Evolutionary conservation across 1,139 yeast species (phyloP).

Genomic region (Yamadazyma dendronema): DNA sequence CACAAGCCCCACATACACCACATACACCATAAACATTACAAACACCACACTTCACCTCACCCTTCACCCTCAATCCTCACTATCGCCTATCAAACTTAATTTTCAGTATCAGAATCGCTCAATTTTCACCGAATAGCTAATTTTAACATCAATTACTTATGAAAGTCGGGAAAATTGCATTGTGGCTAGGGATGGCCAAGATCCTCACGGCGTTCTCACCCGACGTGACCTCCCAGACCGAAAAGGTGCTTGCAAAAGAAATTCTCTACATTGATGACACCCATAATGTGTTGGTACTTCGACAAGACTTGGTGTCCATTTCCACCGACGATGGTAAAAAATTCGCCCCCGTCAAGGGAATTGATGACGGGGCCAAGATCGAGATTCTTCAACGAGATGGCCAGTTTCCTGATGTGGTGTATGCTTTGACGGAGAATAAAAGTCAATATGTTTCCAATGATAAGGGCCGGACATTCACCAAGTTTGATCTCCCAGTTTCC

Average conservation of each 20-base stretch:
- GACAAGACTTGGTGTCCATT: constrained; percentile 28
- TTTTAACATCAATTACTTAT: no score
- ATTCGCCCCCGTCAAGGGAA: constrained; percentile 42
- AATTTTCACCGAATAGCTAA: no score
- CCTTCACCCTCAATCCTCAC: no score
- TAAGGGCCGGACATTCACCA: constrained; percentile 57
- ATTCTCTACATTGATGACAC: constrained; percentile 58
- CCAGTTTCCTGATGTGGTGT: constrained; percentile 47
- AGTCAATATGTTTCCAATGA: constrained; percentile 55
- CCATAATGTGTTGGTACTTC: constrained; percentile 41
- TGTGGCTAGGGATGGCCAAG: neutral
- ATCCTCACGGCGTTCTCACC: neutral
- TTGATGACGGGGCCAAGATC: constrained; percentile 23
- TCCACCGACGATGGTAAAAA: constrained; percentile 60
- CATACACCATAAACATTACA: no score
- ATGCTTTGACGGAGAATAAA: constrained; percentile 40
- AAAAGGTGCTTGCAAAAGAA: constrained; percentile 15
- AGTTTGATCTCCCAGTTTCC: constrained; percentile 27
- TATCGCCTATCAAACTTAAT: no score
- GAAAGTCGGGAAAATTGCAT: neutral
- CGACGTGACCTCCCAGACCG: neutral
- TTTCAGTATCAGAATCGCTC: no score
- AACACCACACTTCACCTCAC: no score
- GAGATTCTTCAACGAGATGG: constrained; percentile 43
- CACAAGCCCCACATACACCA: no score